Conservation (phyloP, 2,329 filamentous ascomycete genomes). For the Bipolaris victoriae region DNA sequence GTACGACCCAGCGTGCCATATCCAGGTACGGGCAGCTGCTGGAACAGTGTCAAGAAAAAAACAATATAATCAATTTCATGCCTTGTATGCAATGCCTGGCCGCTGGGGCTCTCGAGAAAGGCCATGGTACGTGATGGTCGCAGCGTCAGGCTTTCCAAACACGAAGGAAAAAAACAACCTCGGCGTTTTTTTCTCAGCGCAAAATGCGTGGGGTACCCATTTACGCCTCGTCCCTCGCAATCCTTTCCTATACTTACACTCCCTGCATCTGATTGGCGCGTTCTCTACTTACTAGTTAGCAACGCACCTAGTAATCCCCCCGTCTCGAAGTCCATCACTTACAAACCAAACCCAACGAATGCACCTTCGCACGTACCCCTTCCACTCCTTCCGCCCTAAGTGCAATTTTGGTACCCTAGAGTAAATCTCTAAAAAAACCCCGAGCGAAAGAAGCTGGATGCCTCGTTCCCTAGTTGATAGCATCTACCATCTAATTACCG, state of each 20-base stretch:
- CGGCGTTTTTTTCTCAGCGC: not conserved
- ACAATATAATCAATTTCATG: not conserved
- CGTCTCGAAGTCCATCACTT: not conserved
- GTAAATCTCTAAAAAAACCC: no score
- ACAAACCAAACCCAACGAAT: not conserved
- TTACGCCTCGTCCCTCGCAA: not conserved
- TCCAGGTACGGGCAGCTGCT: conserved; percentile 3
- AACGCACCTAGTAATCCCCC: no score
- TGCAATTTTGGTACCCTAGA: no score
- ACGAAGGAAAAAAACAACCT: not conserved
- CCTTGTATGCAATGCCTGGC: conserved; percentile 2
- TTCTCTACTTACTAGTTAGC: not conserved
- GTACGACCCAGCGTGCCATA: conserved; percentile 5
- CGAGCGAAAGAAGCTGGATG: not conserved
- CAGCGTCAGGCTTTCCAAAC: not conserved
- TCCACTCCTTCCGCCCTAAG: not conserved
- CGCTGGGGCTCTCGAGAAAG: not conserved
- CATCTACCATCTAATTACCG: no score
- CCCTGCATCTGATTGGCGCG: not conserved
- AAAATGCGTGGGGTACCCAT: not conserved
- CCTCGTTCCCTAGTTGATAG: not conserved
- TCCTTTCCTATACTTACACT: not conserved
- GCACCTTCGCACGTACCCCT: not conserved
- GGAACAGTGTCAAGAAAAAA: not conserved
- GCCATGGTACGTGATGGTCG: not conserved